These are phyloP conservation scores for Schizochytrium sp. DNA, from an alignment of 108 stramenopile species.

Conservation along the genomic window DNA sequence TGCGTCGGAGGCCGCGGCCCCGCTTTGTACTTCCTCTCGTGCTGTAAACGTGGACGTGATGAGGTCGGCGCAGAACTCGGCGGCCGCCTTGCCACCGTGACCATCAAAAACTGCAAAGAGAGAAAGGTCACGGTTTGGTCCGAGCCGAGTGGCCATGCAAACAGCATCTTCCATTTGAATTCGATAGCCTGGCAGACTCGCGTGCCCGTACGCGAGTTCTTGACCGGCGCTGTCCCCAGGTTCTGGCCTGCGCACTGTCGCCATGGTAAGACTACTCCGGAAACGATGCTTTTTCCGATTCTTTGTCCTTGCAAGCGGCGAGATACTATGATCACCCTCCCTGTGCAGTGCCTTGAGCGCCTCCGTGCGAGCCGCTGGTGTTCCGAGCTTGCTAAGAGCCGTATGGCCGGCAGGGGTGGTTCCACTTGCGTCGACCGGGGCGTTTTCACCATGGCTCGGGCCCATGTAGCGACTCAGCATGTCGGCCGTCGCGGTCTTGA, in stretches of 20 bases:
- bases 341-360: neutral
- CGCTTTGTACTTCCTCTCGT: neutral
- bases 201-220: constrained; percentile 30
- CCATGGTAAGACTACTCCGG: neutral
- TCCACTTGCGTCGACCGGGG: neutral
- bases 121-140: constrained; percentile 16
- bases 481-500: neutral
- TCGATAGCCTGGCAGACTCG: constrained; percentile 71
- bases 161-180: constrained; percentile 80
- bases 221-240: neutral
- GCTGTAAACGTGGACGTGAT: neutral
- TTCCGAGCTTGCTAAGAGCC: neutral
- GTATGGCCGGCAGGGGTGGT: neutral
- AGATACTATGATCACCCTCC: neutral
- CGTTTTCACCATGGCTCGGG: neutral
- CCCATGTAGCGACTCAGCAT: neutral
- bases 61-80: neutral
- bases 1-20: neutral
- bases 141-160: constrained; percentile 8
- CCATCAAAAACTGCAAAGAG: constrained; percentile 85
- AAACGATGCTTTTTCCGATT: neutral
- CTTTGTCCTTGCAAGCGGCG: neutral
- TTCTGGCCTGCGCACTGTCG: neutral
- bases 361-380: neutral
- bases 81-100: constrained; percentile 54